Evolutionary conservation across 805 yeast species (phyloP).

Genomic region (Peterozyma toletana): DNA sequence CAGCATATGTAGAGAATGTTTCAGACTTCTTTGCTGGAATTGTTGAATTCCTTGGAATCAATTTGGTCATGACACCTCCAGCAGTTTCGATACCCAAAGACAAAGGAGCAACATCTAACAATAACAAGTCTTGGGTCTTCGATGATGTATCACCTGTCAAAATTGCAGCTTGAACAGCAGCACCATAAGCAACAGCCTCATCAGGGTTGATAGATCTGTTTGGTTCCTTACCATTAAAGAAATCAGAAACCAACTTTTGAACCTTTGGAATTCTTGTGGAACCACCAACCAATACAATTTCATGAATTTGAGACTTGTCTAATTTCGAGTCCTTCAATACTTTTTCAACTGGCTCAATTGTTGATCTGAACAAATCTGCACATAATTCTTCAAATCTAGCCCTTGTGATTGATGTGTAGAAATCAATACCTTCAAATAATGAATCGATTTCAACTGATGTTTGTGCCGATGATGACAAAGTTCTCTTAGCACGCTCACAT

Average conservation of each 20-base stretch:
- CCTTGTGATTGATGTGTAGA: constrained; percentile 93
- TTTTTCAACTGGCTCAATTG: constrained; percentile 92
- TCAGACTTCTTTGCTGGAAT: constrained; percentile 74
- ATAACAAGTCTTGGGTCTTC: constrained; percentile 90
- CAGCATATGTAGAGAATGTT: constrained; percentile 74
- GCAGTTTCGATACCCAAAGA: constrained; percentile 80
- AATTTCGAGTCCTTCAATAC: constrained; percentile 78
- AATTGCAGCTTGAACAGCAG: constrained; percentile 97
- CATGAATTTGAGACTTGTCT: constrained; percentile 76
- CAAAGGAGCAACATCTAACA: constrained; percentile 93
- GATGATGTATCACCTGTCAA: constrained; percentile 94
- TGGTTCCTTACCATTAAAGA: constrained; percentile 96
- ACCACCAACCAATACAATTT: constrained; percentile 92
- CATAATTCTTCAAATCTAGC: constrained; percentile 97
- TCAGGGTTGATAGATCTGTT: constrained; percentile 96
- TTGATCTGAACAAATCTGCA: constrained; percentile 89
- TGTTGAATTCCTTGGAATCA: constrained; percentile 71
- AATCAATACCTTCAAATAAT: constrained; percentile 89
- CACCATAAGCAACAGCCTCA: constrained; percentile 99
- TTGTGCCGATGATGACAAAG: constrained; percentile 92
- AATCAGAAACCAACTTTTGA: constrained; percentile 91
- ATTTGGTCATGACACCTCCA: constrained; percentile 77
- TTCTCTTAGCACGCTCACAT: constrained; percentile 99
- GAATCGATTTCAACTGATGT: constrained; percentile 95
- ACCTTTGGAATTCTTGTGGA: constrained; percentile 98